Evolutionary conservation across 2,329 filamentous ascomycete genomes (phyloP).

Genomic region (Dryadomyces quercus-mongolicae): DNA sequence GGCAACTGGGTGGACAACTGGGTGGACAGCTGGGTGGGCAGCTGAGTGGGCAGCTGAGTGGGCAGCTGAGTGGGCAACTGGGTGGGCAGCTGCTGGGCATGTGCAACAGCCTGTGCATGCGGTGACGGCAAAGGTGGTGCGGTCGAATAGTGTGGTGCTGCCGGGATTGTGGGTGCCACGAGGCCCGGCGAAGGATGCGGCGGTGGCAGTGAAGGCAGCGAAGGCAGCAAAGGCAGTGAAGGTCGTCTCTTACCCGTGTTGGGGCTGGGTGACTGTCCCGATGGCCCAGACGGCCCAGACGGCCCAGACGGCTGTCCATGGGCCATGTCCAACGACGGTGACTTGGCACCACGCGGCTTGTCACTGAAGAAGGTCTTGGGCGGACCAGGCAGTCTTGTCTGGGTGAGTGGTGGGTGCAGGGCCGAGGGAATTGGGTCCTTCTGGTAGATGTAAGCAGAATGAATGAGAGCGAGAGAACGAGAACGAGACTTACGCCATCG

Average conservation of each 20-base stretch:
- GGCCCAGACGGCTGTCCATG: too few relatives aligned
- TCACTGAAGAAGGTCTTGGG: conserved; percentile 10
- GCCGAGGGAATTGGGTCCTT: conserved; percentile 15
- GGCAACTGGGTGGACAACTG: background rate
- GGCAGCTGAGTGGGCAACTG: background rate
- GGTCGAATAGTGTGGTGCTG: background rate
- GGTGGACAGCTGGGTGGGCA: background rate
- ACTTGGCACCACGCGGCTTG: conserved; percentile 6
- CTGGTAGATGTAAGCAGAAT: background rate
- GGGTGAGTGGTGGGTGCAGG: conserved; percentile 9
- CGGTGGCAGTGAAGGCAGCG: conserved; percentile 3
- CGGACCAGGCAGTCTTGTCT: conserved; percentile 9
- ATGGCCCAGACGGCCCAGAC: background rate
- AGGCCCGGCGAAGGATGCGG: conserved; percentile 7
- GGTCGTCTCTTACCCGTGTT: conserved; percentile 1
- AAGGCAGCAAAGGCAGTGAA: too few relatives aligned
- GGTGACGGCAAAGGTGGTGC: background rate
- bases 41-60: too few relatives aligned
- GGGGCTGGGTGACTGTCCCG: conserved; percentile 7
- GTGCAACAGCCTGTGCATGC: background rate
- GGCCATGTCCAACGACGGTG: conserved; percentile 1
- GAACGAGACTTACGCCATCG: conserved; percentile 24
- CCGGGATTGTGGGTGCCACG: background rate
- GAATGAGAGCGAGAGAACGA: background rate
- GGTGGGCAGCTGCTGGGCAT: background rate